Evolutionary conservation across 306 rosid genomes (phyloP), one percentile per base, ranked within the genome.

Genomic region (Herpetospermum pedunculosum): DNA sequence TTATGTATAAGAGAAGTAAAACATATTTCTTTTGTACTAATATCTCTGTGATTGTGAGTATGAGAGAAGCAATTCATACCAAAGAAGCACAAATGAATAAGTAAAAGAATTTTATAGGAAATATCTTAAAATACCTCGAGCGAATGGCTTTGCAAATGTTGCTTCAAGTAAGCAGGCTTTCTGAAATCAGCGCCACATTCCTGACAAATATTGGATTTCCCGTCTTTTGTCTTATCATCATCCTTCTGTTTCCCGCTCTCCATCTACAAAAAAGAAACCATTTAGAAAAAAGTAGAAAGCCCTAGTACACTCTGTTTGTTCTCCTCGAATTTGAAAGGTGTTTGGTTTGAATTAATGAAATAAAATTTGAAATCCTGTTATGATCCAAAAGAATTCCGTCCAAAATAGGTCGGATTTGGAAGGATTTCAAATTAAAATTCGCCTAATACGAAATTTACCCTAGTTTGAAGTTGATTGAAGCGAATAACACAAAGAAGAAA

Each of bases 111-210:
- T 18, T 14, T 48, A n/a, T 2, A 6, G 67, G 21, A 59, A 29
- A 30, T 0, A 8, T 62, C 6, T 34, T 7, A 60, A 54, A 15
- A 75, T 93, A 93, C 98, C 97, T 89, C 89, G 44, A 81, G 72
- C 0, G 92, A 87, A 83, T 93, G 98, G 60, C 97, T 83, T 75
- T 28, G 89, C 93, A 89, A 87, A 54, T 90, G 97, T 64, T 88
- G 97, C 70, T 81, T 76, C 80, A 88, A 81, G 76, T 90, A 77
- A 8, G 96, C 92, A 40, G 86, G 93, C 49, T 88, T 90, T 54
- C 76, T 88, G 77, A 93, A 93, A 54, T 74, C 76, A 34, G 74
- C 90, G 76, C 92, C 96, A 65, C 98, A 93, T n/a, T 87, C 83
- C 65, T 77, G 65, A 43, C 98, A 93, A 11, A 85, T 81, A 72